Evolutionary conservation across 2,329 filamentous ascomycete genomes (phyloP).

Genomic region (Xylariaceae sp.): DNA sequence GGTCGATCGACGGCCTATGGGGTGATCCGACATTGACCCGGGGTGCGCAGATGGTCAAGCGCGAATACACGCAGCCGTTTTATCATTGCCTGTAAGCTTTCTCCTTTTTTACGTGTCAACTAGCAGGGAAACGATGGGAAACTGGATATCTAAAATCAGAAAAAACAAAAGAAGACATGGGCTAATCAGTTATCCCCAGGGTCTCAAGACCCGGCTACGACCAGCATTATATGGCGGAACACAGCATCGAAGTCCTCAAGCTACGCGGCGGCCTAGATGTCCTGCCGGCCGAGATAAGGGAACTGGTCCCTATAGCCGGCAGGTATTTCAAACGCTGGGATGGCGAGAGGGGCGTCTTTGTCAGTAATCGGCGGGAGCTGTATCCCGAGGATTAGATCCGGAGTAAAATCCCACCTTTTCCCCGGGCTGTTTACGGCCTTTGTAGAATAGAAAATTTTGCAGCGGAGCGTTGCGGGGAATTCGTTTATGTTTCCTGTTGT

Average conservation of each 20-base stretch:
- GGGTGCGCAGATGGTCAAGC: constrained; percentile 37
- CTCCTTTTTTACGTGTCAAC: constrained; percentile 20
- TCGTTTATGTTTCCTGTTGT: no score
- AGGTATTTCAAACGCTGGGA: constrained; percentile 90
- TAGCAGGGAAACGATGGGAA: constrained; percentile 16
- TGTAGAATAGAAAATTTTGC: no score
- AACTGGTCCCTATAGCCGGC: constrained; percentile 68
- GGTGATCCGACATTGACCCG: constrained; percentile 47
- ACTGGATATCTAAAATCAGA: no score
- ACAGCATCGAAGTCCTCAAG: constrained; percentile 67
- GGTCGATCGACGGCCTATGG: constrained; percentile 49
- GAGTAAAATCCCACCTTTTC: no score
- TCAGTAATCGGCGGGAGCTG: constrained; percentile 75
- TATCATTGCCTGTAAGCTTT: constrained; percentile 79
- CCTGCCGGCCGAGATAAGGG: constrained; percentile 32
- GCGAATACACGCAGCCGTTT: constrained; percentile 62
- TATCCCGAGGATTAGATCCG: constrained; percentile 80
- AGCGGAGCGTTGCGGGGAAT: no score
- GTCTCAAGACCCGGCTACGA: constrained; percentile 56
- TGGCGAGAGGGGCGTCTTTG: constrained; percentile 58
- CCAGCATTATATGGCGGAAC: constrained; percentile 69
- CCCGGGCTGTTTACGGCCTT: no score
- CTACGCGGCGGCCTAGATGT: constrained; percentile 27
- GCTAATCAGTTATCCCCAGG: constrained; percentile 27
- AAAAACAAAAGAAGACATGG: neutral